Conservation (phyloP, 2,329 filamentous ascomycete genomes). For the Aspergillus quadrilineatus region DNA sequence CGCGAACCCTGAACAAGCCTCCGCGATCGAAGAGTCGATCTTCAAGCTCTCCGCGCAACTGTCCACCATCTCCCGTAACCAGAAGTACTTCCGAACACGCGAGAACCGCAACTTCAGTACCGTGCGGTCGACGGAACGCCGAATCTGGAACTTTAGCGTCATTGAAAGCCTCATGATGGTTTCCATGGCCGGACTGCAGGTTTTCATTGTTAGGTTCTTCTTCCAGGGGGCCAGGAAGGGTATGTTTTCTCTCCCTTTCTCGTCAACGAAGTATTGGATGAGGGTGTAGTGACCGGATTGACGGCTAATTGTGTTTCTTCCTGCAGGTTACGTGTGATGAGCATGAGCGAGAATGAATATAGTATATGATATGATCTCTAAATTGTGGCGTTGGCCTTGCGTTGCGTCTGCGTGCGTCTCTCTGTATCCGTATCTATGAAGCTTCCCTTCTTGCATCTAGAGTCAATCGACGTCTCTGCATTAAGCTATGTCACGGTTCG, state of each 20-base stretch:
- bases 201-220: constrained; percentile 97
- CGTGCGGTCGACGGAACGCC: constrained; percentile 88
- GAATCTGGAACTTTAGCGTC: constrained; percentile 96
- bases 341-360: constrained; percentile 24
- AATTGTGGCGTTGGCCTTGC: neutral
- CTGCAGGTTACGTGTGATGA: constrained; percentile 38
- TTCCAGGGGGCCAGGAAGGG: constrained; percentile 83
- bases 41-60: constrained; percentile 92
- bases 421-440: neutral
- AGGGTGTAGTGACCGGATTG: neutral
- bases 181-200: constrained; percentile 92
- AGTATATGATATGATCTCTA: constrained; percentile 26
- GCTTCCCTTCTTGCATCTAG: neutral
- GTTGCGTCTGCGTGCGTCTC: neutral
- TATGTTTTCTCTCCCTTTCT: constrained; percentile 29
- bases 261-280: neutral
- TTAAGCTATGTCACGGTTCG: neutral
- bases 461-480: neutral
- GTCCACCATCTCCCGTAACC: constrained; percentile 91
- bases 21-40: constrained; percentile 85
- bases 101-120: constrained; percentile 99
- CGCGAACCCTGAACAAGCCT: constrained; percentile 83
- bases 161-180: constrained; percentile 90
- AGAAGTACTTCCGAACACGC: constrained; percentile 98
- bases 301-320: neutral